These are phyloP conservation scores for Trichoderma sp. DNA, from an alignment of 2,329 filamentous ascomycete genomes.

Conservation along the genomic window DNA sequence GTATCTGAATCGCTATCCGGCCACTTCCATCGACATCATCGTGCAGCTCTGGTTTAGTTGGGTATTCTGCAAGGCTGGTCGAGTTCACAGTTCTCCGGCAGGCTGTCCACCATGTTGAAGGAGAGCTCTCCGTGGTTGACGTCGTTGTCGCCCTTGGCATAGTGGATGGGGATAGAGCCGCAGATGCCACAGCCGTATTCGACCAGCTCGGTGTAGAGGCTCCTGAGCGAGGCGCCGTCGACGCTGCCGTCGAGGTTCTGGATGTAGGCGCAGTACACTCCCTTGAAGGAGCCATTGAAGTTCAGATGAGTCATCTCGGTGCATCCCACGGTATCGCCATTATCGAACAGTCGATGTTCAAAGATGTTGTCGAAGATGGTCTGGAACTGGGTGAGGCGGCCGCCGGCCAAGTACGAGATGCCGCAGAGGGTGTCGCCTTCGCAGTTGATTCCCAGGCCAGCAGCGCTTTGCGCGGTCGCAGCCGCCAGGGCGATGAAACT, in stretches of 20 bases:
- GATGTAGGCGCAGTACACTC: constrained; percentile 15
- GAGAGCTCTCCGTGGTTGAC: constrained; percentile 15
- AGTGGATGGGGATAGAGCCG: constrained; percentile 14
- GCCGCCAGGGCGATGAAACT: neutral
- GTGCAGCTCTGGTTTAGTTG: neutral
- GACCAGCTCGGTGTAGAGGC: neutral
- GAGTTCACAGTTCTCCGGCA: constrained; percentile 11
- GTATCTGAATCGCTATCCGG: neutral
- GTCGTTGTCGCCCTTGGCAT: constrained; percentile 18
- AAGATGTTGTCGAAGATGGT: constrained; percentile 9
- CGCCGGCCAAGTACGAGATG: constrained; percentile 7
- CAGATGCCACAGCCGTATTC: constrained; percentile 8
- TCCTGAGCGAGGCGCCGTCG: constrained; percentile 1
- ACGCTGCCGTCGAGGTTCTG: constrained; percentile 1
- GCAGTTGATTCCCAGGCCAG: constrained; percentile 20
- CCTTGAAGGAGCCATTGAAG: neutral
- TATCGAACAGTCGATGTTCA: constrained; percentile 2
- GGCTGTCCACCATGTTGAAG: constrained; percentile 14
- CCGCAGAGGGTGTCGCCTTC: constrained; percentile 4
- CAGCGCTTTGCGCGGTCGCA: constrained; percentile 1
- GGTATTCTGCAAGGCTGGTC: neutral
- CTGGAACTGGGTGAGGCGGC: neutral
- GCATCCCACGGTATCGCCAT: constrained; percentile 7
- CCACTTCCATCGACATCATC: neutral
- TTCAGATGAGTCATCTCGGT: neutral